phyloP scores from a whole-genome alignment of 768 basidiomycete species.

The Pisolithus albus region DNA sequence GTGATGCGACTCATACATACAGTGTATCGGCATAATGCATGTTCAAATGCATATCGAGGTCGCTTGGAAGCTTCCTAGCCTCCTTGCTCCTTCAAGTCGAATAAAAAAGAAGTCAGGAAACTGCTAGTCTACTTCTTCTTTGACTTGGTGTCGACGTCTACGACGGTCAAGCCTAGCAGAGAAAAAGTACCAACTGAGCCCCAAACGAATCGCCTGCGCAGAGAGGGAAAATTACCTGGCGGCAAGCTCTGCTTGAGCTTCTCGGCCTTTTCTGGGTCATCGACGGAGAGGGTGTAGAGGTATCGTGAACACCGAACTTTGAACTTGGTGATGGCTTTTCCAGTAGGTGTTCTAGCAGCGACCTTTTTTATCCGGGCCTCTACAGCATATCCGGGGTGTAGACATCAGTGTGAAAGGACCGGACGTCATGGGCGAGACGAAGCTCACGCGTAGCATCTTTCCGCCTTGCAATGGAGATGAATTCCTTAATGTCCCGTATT shows the following conservation, averaged over 20 bases:
- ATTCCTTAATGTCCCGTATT: conserved; percentile 97
- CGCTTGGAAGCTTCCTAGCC: conserved; percentile 5
- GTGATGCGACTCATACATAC: conserved; percentile 13
- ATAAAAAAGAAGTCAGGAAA: conserved; percentile 6
- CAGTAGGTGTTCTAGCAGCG: conserved; percentile 54
- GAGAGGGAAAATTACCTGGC: conserved; percentile 59
- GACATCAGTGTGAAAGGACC: not conserved
- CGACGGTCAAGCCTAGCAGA: conserved; percentile 55
- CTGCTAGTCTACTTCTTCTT: conserved; percentile 64
- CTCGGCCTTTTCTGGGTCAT: conserved; percentile 97
- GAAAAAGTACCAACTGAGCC: too few relatives aligned
- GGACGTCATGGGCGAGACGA: not conserved
- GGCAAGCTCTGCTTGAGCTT: conserved; percentile 94
- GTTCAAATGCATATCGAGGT: conserved; percentile 7
- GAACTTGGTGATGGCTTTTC: conserved; percentile 90
- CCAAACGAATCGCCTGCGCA: not conserved
- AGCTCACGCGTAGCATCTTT: conserved; percentile 94
- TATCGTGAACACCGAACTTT: conserved; percentile 96
- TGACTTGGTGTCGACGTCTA: conserved; percentile 60
- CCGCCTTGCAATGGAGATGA: conserved; percentile 94
- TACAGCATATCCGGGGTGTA: conserved; percentile 26
- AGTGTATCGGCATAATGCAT: conserved; percentile 16
- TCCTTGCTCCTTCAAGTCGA: not conserved
- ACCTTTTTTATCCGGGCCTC: conserved; percentile 99
- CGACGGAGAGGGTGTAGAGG: conserved; percentile 93